Conservation (phyloP, 805 yeast species). For the Saturnispora sekii region DNA sequence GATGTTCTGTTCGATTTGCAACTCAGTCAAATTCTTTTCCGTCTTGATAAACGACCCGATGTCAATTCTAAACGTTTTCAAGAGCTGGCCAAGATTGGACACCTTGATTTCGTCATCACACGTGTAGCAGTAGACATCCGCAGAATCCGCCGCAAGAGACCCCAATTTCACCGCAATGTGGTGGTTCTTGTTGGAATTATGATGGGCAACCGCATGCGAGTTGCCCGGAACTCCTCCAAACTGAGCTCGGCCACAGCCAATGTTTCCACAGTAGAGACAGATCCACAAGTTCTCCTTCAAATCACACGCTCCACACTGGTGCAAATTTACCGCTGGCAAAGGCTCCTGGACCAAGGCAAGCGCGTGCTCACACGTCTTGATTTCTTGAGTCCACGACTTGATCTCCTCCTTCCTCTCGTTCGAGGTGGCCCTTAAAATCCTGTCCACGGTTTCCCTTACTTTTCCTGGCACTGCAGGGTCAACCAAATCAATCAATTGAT, state of each 20-base stretch:
- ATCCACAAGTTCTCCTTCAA: slow-evolving; percentile 80
- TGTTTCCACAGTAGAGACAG: slow-evolving; percentile 80
- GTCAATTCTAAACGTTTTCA: slow-evolving; percentile 61
- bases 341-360: slow-evolving; percentile 37
- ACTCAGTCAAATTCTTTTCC: slow-evolving; percentile 79
- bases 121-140: slow-evolving; percentile 80
- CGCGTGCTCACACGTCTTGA: slow-evolving; percentile 72
- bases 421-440: slow-evolving; percentile 49
- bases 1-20: slow-evolving; percentile 86
- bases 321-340: slow-evolving; percentile 23
- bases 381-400: slow-evolving; percentile 87
- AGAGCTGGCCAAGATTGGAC: slow-evolving; percentile 38
- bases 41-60: slow-evolving; percentile 49
- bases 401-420: slow-evolving; percentile 56
- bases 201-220: slow-evolving; percentile 80
- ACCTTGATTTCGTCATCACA: slow-evolving; percentile 87
- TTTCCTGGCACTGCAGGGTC: slow-evolving; percentile 22
- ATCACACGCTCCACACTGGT: slow-evolving; percentile 49
- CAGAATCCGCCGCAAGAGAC: slow-evolving; percentile 67
- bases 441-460: slow-evolving; percentile 28
- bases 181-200: slow-evolving; percentile 43
- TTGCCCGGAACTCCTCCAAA: slow-evolving; percentile 93
- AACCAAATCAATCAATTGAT: slow-evolving; percentile 23
- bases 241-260: slow-evolving; percentile 93
- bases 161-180: slow-evolving; percentile 87